Conservation (phyloP, 163 green algal species). For the Coccomyxa subellipsoidea region DNA sequence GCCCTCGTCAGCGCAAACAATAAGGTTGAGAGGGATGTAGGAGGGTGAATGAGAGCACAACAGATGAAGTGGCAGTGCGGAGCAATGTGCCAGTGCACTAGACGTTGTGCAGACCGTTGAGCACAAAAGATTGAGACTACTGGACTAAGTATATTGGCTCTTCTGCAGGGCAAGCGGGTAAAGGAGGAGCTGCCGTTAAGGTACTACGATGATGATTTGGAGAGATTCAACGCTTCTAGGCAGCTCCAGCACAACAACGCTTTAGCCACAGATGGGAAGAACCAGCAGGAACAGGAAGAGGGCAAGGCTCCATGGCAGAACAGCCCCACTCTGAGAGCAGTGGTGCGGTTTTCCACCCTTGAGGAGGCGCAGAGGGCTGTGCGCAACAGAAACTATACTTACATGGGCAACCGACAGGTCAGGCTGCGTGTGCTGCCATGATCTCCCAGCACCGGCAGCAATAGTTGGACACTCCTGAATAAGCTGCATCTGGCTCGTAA, state of each 20-base stretch:
- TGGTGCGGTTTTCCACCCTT: neutral
- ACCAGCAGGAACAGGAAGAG: neutral
- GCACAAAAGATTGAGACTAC: no score
- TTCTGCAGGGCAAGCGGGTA: neutral
- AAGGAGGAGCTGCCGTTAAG: neutral
- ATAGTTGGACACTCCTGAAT: no score
- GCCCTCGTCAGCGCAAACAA: neutral
- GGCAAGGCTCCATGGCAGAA: no score
- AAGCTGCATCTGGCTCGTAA: no score
- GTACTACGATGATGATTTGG: neutral
- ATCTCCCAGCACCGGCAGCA: no score
- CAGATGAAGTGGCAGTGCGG: neutral
- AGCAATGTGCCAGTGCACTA: neutral
- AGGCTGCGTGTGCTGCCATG: neutral
- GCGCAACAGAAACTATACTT: neutral
- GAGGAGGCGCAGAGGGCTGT: conserved; percentile 3
- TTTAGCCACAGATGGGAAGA: neutral
- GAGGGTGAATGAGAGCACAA: neutral
- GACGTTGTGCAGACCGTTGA: no score
- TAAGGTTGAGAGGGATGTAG: neutral
- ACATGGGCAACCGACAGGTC: neutral
- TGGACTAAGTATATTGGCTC: no score
- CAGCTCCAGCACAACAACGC: neutral
- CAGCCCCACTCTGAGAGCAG: neutral
- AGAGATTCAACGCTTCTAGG: neutral